Evolutionary conservation across 1,284 basidiomycete species (phyloP), one percentile per base, ranked within the genome.

Genomic region (Trametes pubescens): DNA sequence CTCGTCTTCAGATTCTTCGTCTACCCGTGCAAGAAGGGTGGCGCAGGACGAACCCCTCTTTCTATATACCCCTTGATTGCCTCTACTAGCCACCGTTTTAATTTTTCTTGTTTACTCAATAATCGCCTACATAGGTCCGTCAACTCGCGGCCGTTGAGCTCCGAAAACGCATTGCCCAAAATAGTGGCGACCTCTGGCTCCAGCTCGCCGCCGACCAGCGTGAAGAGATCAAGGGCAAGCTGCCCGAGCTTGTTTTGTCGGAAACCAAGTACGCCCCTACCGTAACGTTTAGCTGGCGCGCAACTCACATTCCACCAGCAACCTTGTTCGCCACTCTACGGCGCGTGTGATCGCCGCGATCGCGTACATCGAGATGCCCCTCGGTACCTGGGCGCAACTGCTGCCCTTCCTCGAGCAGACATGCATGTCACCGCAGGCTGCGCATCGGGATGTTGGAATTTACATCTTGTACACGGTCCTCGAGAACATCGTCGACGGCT

Each of bases 141-240:
- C 98, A 99, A 88, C 88, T 99, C 24, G 94, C 96, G 55, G 95
- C 96, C n/a, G 96, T 99, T 63, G 98, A 99, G 81, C 84, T 99
- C 74, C 86, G 98, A 71, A 99, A 99, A 84, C 92, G 97, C 66
- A 86, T 99, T 62, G 79, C 84, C 29, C 86, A 89, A 76, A 91
- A 91, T 73, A 92, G 91, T 70, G 93, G 92, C 59, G 90, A 88
- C 76, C 80, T 96, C 44, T 99, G 98, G 97, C 83, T 88, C 44
- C 84, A 88, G 71, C 86, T 95, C 60, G 79, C 88, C 48, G 85
- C 87, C 74, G 80, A 85, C 53, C 84, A 93, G 66, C 90, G 97
- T 57, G 83, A 89, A 69, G 85, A 93, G 74, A 95, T 99, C 81
- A 99, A 99, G 83, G 78, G 80, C 58, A 90, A 92, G 75, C 81